Evolutionary conservation across 176 grass and related monocot genomes (phyloP), one percentile per base, ranked within the genome.

Genomic region (Thinopyrum elongatum): DNA sequence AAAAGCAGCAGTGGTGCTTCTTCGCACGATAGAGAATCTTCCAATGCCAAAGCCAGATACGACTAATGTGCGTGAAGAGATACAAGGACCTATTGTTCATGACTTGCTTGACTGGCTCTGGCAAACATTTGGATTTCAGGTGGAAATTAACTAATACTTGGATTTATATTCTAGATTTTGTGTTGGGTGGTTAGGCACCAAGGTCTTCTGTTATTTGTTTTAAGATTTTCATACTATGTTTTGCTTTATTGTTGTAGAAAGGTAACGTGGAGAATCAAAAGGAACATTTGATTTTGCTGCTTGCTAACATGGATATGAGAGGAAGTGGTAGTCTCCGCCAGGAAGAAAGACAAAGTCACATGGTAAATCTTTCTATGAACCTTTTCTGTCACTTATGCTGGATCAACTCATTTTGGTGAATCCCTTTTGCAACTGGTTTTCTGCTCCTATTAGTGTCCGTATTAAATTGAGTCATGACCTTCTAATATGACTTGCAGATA

Each of bases 41-140:
- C 86, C 92, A 44, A 88, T 13, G 49, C 86, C 91, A 19, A 94
- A 12, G 79, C 39, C 51, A 29, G 84, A 93, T 71, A 35, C 44
- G 64, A 71, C 13, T 65, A 29, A 16, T 34, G 35, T 47, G 26
- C 3, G 77, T 72, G 71, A 76, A 4, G 86, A 90, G 15, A 60
- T 34, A 29, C 51, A 77, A 36, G 46, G 0, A 80, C 77, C 84
- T 36, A 2, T 57, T 19, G 34, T 90, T 38, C 12, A 5, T 80
- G 97, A 99, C 87, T 94, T 99, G 84, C 87, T 99, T 42, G 97
- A 96, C 59, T 99, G 97, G 97, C 94, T 99, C 53, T 90, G 94
- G 65, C 76, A 85, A 55, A 73, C 82, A 81, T 99, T 99, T 87
- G 92, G 94, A 65, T 99, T 99, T 89, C 97, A 99, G 92, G 97